Base-by-base conservation (phyloP, 495 filamentous ascomycete genomes). In the Penicillium canariense region DNA sequence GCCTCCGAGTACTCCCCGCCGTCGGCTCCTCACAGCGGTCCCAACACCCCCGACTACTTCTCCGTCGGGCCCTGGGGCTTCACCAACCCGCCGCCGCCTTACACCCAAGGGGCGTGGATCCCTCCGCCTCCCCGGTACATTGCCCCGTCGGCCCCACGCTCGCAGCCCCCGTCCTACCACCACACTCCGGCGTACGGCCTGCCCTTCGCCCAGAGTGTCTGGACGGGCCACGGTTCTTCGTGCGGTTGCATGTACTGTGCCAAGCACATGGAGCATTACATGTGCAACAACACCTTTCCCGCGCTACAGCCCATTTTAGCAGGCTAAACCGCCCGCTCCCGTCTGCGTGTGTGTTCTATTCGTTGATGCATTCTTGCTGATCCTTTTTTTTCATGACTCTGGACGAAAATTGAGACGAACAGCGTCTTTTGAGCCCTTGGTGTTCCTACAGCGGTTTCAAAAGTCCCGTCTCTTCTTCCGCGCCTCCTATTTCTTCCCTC, bases 211-310 rank as follows among this genome's bases (percentile, higher is more conserved):
- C 81, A 83, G 46, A 77, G 70, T 65, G 72, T 76, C 26, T 87
- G 86, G 82, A 79, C 81, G 54, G 78, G 75, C 34, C 77, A 81
- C 60, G 79, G 79, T 40, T 77, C 79, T 26, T 88, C 85, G 17
- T 94, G 88, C 66, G 78, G 75, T 53, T 94, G 89, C 67, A 66
- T 73, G 43, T 81, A 83, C 49, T 93, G 89, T 68, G 70, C 75
- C 9, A 85, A 81, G 55, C 81, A 85, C 52, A 67, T 84, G 26
- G 80, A 83, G 31, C 70, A 81, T 15, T 89, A 91, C 64, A 83
- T 90, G 62, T 81, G 81, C 64, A 73, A 77, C 43, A 78, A 78
- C 44, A 74, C 75, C 40, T 90, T 75, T 53, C 69, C 84, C 59
- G 69, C 84, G 17, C 66, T 80, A 60, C 87, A 88, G 68, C 75